Base-by-base conservation (phyloP, 495 filamentous ascomycete species). In the Penicillium longicatenatum region DNA sequence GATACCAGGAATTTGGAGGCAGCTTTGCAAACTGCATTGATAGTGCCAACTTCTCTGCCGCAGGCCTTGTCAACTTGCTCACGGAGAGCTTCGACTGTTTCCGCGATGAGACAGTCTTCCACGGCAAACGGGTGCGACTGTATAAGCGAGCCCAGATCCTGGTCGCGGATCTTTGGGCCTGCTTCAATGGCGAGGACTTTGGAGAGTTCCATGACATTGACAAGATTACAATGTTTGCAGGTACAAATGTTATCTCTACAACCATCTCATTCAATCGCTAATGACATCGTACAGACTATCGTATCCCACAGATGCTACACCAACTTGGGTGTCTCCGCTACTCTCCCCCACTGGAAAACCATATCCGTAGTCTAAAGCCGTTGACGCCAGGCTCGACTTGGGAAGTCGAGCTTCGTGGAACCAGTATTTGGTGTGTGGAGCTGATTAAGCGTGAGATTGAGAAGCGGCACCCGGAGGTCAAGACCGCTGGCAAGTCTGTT, bases 211-310 rank as follows among this genome's bases (percentile, higher is more conserved):
- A 86, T 26, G 95, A 99, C 64, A 96, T 99, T 51, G 85, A 92
- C 67, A 89, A 90, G 62, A 89, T 99, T 67, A 99, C 95, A 58
- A 97, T 97, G 90, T 99, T 98, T 75, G 92, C 94, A 56, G 83
- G 82, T 84, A 72, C 45, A 73, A 35, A 16, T 50, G 35, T 17
- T 48, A 1, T 7, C 22, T 21, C 31, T 10, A n/a, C 21, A 11
- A 17, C 29, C 22, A 8, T 30, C 8, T 31, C 11, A 39, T 19
- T 33, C 24, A n/a, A 1, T 26, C 51, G 61, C 55, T 63, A 44
- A 67, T 14, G 4, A 11, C 44, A 14, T 20, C 16, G 20, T 16
- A n/a, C 30, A 79, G 94, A 99, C 76, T 98, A 99, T 68, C 86
- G 94, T 24, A 86, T 99, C 33, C 94, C 94, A 6, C 94, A 98